Conservation (phyloP, 129 eudicot genomes). For the Silybum marianum region DNA sequence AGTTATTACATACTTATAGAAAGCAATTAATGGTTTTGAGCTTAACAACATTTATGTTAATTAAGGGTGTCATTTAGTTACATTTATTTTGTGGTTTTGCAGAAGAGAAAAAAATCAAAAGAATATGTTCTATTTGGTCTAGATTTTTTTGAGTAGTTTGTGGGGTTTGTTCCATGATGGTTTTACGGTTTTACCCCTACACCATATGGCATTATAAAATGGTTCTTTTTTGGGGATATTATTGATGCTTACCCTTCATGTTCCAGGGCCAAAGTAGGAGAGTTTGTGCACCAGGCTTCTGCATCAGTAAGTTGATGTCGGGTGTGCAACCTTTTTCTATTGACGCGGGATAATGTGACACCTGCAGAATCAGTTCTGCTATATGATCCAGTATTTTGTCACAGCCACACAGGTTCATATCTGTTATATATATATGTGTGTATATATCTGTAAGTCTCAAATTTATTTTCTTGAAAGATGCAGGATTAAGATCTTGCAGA, state of each 20-base stretch:
- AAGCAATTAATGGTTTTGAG: not conserved
- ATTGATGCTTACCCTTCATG: conserved; percentile 51
- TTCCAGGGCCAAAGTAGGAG: conserved; percentile 53
- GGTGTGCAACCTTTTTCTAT: conserved; percentile 30
- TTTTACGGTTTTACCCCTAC: conserved; percentile 14
- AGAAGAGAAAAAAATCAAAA: not conserved
- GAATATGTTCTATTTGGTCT: not conserved
- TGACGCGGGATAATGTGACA: conserved; percentile 29
- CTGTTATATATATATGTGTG: not conserved
- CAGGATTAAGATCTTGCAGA: conserved; percentile 16
- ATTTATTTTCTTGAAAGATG: conserved; percentile 30
- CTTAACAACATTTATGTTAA: not conserved
- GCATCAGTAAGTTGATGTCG: conserved; percentile 38
- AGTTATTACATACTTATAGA: not conserved
- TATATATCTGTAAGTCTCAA: conserved; percentile 23
- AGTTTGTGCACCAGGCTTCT: conserved; percentile 33
- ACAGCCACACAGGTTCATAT: conserved; percentile 19
- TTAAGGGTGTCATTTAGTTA: not conserved
- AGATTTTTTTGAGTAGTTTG: not conserved
- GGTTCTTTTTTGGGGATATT: conserved; percentile 27
- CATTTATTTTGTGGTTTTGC: not conserved
- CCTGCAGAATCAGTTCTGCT: conserved; percentile 31
- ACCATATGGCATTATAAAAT: not conserved
- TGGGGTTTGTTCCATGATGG: conserved; percentile 3
- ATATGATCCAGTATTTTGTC: conserved; percentile 17